phyloP scores from a whole-genome alignment of 192 early-diverging fungal genomes.

The Umbelopsis sp. region DNA sequence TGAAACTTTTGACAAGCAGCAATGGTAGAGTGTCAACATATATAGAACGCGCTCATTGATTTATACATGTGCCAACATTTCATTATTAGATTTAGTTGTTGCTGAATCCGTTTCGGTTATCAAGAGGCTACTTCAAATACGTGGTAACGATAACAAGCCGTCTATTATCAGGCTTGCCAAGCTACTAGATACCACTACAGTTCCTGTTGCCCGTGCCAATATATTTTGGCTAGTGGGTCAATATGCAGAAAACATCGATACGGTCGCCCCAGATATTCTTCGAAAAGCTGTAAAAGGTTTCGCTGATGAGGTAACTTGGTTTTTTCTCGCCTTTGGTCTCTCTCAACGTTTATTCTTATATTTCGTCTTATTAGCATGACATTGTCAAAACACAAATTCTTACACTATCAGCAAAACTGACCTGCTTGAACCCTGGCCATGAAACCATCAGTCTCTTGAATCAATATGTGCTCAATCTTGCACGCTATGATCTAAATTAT shows the following conservation, averaged over 20 bases:
- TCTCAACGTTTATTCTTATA: not conserved
- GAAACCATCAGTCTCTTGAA: conserved; percentile 54
- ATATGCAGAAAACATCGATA: conserved; percentile 65
- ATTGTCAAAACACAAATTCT: conserved; percentile 83
- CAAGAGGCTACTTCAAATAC: conserved; percentile 66
- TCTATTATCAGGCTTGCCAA: conserved; percentile 63
- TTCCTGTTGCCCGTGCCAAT: conserved; percentile 77
- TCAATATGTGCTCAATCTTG: conserved; percentile 82
- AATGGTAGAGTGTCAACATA: conserved; percentile 46
- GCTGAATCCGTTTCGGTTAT: conserved; percentile 78
- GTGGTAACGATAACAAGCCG: conserved; percentile 46
- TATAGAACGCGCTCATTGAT: not conserved
- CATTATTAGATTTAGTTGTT: conserved; percentile 64
- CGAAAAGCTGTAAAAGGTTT: conserved; percentile 71
- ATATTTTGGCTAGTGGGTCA: conserved; percentile 89
- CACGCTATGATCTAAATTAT: conserved; percentile 86
- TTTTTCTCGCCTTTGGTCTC: not conserved
- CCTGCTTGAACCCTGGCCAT: conserved; percentile 48
- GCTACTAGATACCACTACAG: conserved; percentile 63
- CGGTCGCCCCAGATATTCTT: conserved; percentile 80
- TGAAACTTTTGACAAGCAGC: conserved; percentile 59
- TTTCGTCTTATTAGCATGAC: conserved; percentile 47
- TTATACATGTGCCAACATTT: not conserved
- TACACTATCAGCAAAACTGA: conserved; percentile 75
- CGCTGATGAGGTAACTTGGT: conserved; percentile 50